Evolutionary conservation across 257 asterid species (phyloP), one percentile per base, ranked within the genome.

Genomic region (Solanum lignicaule): DNA sequence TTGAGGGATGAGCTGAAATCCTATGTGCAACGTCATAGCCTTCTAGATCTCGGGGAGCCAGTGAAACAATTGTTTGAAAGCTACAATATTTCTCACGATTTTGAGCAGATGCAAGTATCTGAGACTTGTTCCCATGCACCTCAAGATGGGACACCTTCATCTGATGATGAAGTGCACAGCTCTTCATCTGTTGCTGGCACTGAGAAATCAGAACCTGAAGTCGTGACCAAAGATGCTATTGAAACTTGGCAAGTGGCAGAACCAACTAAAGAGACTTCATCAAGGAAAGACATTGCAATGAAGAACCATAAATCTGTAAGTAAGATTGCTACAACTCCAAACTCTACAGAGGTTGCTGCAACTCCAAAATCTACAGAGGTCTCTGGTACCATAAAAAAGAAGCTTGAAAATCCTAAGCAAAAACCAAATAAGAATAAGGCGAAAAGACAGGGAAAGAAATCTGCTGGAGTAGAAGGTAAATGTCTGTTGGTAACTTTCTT

Each of bases 1-100:
- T 88, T 95, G 90, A 93, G 92, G 68, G 98, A 95, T 10, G 99
- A 95, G 91, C 92, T 97, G 36, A 95, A 91, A 90, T 88, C 94
- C 27, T 97, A 95, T 83, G 91, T 88, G 72, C 95, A 88, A 5
- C 91, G 92, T 11, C 91, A 95, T 88, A 88, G 89, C 91, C 94
- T 94, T 68, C 86, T 93, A 15, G 94, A 90, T 66, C 91, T 92
- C 16, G 95, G 92, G 72, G 98, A 92, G 84, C 73, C 91, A 15
- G 88, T 92, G 90, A 97, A 93, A 87, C 95, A 93, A 87, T 88
- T 97, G 83, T 91, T 92, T 29, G 95, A 94, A 87, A 87, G 91
- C 92, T 97, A 97, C 79, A 92, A 92, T 87, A 94, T 95, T 23
- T 43, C 88, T n/a, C 98, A 93, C 74, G 92, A 68, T 88, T 87